These are phyloP conservation scores for Angophora floribunda DNA, from an alignment of 345 rosid species.

Conservation along the genomic window DNA sequence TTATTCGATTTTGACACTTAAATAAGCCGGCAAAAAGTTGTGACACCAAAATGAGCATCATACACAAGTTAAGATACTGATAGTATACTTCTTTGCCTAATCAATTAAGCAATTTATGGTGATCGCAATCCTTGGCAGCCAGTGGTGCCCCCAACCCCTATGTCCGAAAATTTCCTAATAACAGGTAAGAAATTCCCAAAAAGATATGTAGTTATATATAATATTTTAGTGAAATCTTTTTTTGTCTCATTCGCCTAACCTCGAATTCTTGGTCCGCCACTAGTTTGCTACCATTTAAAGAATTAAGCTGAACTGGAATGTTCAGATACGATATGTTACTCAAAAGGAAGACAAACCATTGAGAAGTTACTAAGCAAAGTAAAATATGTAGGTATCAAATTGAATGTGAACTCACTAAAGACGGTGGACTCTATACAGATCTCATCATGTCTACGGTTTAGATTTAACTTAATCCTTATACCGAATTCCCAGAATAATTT, in stretches of 20 bases:
- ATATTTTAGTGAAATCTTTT: background rate
- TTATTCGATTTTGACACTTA: no score
- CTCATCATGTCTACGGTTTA: background rate
- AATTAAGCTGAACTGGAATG: background rate
- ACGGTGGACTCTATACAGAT: background rate
- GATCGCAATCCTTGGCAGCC: background rate
- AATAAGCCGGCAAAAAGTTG: no score
- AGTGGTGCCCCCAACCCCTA: background rate
- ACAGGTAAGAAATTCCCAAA: background rate
- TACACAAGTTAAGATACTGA: no score
- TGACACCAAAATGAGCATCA: no score
- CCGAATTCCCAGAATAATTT: background rate
- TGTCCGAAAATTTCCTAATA: background rate
- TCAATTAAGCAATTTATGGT: accelerated
- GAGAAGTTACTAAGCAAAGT: background rate
- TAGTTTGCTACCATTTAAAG: background rate
- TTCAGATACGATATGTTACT: background rate
- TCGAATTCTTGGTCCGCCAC: background rate
- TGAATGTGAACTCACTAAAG: background rate
- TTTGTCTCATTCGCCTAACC: background rate
- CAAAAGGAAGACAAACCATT: background rate
- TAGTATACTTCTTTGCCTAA: no score
- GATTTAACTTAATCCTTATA: background rate
- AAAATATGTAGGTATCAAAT: background rate
- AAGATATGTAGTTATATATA: background rate